Evolutionary conservation across 164 flowering plant species (phyloP).

Genomic region (Buxus sempervirens): DNA sequence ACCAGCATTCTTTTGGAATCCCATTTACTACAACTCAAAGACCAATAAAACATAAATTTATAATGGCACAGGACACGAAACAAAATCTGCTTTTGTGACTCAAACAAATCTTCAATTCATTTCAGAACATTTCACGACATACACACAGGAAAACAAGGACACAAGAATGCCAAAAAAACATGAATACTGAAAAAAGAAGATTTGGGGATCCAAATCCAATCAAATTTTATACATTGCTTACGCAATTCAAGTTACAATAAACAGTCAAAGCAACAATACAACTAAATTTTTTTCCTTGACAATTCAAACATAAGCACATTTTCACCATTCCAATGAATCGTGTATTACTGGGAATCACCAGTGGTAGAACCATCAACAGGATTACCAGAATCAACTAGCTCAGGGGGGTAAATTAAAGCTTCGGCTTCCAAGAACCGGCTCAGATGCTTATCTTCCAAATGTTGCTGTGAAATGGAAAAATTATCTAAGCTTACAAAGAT

Average conservation of each 20-base stretch:
- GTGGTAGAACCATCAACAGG: slow-evolving; percentile 21
- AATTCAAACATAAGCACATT: neutral
- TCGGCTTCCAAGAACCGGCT: slow-evolving; percentile 67
- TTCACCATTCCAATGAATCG: neutral
- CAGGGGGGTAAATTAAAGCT: slow-evolving; percentile 19
- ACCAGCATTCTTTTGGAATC: neutral
- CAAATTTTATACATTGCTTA: neutral
- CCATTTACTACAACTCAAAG: neutral
- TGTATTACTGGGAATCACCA: slow-evolving; percentile 18
- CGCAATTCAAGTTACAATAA: neutral
- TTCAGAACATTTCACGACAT: too few species aligned
- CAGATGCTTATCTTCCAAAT: slow-evolving; percentile 76
- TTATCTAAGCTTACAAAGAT: neutral
- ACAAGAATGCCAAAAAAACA: neutral
- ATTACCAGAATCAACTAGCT: slow-evolving; percentile 23
- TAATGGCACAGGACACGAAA: too few species aligned
- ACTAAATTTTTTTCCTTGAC: too few species aligned
- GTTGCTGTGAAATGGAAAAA: slow-evolving; percentile 41
- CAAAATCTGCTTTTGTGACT: too few species aligned
- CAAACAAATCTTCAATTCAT: too few species aligned
- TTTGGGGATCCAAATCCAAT: neutral
- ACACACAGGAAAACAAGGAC: neutral
- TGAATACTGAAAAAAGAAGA: neutral
- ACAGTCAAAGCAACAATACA: neutral
- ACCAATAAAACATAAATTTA: too few species aligned